Evolutionary conservation across 202 grass and related monocot genomes (phyloP).

Genomic region (Saccharum hybrid): DNA sequence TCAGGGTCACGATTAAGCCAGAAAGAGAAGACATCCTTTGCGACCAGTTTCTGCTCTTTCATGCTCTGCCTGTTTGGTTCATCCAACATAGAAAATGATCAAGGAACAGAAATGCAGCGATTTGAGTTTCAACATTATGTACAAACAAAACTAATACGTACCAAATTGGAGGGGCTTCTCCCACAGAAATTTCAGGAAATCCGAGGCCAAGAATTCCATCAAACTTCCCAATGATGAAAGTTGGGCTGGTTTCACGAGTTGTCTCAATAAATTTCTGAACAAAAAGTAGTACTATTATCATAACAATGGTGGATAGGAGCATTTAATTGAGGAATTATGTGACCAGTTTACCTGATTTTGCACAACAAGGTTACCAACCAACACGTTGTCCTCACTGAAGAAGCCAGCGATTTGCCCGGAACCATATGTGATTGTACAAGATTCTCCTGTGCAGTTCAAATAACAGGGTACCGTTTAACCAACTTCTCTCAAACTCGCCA

Average conservation of each 20-base stretch:
- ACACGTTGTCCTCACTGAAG: conserved; percentile 85
- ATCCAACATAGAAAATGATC: conserved; percentile 35
- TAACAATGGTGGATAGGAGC: conserved; percentile 10
- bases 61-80: conserved; percentile 79
- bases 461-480: not conserved
- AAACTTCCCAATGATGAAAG: conserved; percentile 84
- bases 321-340: conserved; percentile 9
- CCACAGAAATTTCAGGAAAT: conserved; percentile 92
- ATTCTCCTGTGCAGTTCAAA: conserved; percentile 62
- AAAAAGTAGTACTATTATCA: conserved; percentile 2
- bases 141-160: conserved; percentile 40
- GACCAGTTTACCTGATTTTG: conserved; percentile 66
- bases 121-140: conserved; percentile 14
- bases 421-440: conserved; percentile 88
- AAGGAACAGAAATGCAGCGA: not conserved
- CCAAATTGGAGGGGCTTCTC: conserved; percentile 72
- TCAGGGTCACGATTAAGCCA: conserved; percentile 90
- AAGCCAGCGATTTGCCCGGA: conserved; percentile 91
- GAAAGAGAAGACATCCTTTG: conserved; percentile 82
- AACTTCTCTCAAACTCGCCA: not conserved
- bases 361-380: conserved; percentile 68
- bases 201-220: conserved; percentile 96
- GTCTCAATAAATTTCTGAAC: conserved; percentile 92
- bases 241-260: conserved; percentile 71
- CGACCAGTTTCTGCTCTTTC: conserved; percentile 74